Conservation (phyloP, 1,284 basidiomycete genomes). For the Cryptococcus sp. region DNA sequence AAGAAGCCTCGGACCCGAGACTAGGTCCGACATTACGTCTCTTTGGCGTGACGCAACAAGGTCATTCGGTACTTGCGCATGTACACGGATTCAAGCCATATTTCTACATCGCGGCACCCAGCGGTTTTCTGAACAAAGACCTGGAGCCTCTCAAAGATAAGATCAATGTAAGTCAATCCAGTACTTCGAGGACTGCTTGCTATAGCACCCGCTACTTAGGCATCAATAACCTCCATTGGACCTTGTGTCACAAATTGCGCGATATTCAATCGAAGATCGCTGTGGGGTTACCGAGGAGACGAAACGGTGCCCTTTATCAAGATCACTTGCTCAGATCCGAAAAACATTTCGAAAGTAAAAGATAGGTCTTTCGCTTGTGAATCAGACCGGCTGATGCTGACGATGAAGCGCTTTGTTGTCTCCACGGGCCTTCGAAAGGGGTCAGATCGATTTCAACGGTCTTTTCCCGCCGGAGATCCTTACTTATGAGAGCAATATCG, state of each 20-base stretch:
- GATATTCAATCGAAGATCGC: constrained; percentile 66
- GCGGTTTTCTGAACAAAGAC: constrained; percentile 73
- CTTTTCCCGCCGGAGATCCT: constrained; percentile 64
- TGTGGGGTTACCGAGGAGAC: constrained; percentile 87
- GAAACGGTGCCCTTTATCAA: constrained; percentile 78
- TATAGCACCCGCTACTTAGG: constrained; percentile 17
- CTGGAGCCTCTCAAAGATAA: constrained; percentile 65
- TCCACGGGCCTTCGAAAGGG: constrained; percentile 80
- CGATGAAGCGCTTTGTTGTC: constrained; percentile 22
- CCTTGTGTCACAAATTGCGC: constrained; percentile 62
- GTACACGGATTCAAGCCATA: constrained; percentile 83
- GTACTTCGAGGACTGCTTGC: background rate
- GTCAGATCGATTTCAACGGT: constrained; percentile 71
- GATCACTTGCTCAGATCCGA: constrained; percentile 71
- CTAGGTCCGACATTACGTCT: constrained; percentile 66
- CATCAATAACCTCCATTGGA: constrained; percentile 40
- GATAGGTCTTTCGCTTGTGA: constrained; percentile 64
- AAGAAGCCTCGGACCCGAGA: constrained; percentile 65
- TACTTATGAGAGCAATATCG: constrained; percentile 91
- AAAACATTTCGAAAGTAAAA: constrained; percentile 78
- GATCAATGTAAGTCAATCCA: constrained; percentile 67
- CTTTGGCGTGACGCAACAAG: constrained; percentile 84
- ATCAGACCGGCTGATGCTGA: background rate
- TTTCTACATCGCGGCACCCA: constrained; percentile 78
- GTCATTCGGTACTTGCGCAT: constrained; percentile 82